phyloP scores from a whole-genome alignment of 2,329 filamentous ascomycete species.

The Fusarium dlaminii region DNA sequence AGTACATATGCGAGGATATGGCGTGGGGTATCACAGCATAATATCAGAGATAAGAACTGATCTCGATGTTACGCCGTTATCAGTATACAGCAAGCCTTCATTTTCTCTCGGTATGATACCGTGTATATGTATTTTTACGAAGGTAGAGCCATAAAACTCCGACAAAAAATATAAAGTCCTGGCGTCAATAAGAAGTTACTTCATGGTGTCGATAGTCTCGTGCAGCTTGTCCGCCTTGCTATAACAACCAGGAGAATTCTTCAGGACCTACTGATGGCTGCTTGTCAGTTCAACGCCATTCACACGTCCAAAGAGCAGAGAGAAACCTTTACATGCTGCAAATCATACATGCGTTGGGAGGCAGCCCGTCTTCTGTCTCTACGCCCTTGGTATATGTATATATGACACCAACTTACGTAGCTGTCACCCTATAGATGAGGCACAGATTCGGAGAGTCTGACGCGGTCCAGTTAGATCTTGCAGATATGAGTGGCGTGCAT shows the following conservation, averaged over 20 bases:
- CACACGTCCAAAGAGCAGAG: neutral
- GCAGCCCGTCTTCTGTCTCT: neutral
- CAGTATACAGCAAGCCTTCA: neutral
- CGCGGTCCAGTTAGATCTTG: neutral
- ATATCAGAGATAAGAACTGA: neutral
- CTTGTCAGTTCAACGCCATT: neutral
- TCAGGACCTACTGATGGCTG: neutral
- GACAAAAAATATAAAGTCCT: neutral
- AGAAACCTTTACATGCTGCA: neutral
- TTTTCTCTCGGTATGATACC: fast-evolving
- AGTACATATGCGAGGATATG: neutral
- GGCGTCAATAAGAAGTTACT: neutral
- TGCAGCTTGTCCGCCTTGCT: neutral
- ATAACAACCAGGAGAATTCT: fast-evolving
- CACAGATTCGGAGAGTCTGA: neutral
- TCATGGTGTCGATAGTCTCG: neutral
- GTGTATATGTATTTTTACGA: fast-evolving
- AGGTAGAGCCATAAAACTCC: neutral
- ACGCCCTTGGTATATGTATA: slow-evolving; percentile 4
- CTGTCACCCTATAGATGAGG: neutral
- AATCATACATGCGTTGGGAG: neutral
- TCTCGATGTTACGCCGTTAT: neutral
- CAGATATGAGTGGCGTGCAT: neutral
- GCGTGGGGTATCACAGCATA: slow-evolving; percentile 5
- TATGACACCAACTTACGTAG: neutral